These are phyloP conservation scores for Naematelia encephala DNA, from an alignment of 768 basidiomycete species.

Conservation along the genomic window DNA sequence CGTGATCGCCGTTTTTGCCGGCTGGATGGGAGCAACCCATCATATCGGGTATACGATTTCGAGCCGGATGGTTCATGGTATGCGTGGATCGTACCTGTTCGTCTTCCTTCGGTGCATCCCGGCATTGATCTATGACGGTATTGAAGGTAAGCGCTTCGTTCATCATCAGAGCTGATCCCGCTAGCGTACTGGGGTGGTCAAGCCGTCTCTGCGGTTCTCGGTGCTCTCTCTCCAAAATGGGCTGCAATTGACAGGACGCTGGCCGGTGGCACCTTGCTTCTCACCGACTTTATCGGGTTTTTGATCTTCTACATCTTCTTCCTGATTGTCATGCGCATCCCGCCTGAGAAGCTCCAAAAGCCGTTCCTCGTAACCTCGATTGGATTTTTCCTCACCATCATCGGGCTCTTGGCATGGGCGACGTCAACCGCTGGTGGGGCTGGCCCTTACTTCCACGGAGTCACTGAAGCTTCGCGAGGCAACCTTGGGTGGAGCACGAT, in stretches of 20 bases:
- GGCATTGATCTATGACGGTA: conserved; percentile 2
- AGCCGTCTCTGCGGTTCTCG: conserved; percentile 14
- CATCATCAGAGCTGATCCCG: no score
- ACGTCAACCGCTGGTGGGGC: conserved; percentile 16
- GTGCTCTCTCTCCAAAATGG: neutral
- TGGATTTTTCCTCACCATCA: conserved; percentile 13
- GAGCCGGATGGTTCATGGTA: conserved; percentile 25
- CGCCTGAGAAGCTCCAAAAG: conserved; percentile 25
- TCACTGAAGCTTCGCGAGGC: conserved; percentile 30
- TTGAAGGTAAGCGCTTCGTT: neutral
- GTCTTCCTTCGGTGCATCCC: conserved; percentile 11
- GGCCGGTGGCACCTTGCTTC: neutral
- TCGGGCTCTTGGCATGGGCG: conserved; percentile 19
- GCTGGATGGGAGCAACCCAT: conserved; percentile 20
- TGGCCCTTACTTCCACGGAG: conserved; percentile 9
- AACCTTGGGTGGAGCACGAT: conserved; percentile 6
- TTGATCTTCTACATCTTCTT: conserved; percentile 22
- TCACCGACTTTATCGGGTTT: conserved; percentile 1
- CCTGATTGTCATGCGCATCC: conserved; percentile 19
- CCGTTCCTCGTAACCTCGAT: conserved; percentile 22
- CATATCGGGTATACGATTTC: conserved; percentile 31
- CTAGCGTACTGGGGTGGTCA: conserved; percentile 34
- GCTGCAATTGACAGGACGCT: neutral
- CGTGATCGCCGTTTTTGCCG: conserved; percentile 20
- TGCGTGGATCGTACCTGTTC: conserved; percentile 22